A percentile compares a stretch with the other conserved stretches of the same genome.
phyloP scores from a whole-genome alignment of 2,329 filamentous ascomycete species.

The Westerdykella sp. region DNA sequence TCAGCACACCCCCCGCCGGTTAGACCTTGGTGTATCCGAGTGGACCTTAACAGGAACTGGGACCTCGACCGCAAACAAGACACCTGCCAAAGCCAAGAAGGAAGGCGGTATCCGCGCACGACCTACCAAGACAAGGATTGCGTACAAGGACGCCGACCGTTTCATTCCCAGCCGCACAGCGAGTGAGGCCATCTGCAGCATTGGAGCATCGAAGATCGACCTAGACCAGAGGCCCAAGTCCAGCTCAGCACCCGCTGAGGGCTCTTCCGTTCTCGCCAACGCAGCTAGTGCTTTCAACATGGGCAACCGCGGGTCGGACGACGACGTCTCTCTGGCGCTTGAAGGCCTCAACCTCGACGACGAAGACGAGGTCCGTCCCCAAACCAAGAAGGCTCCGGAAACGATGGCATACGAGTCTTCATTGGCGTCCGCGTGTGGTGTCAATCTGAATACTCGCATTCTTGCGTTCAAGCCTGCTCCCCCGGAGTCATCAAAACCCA shows the following conservation, averaged over 20 bases:
- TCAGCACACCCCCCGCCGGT: conserved; percentile 68
- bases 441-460: conserved; percentile 89
- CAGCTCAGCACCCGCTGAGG: conserved; percentile 60
- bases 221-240: conserved; percentile 56
- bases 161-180: conserved; percentile 93
- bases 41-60: conserved; percentile 86
- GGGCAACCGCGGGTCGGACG: conserved; percentile 55
- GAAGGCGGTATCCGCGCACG: conserved; percentile 27
- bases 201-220: conserved; percentile 77
- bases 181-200: conserved; percentile 80
- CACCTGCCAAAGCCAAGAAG: conserved; percentile 37
- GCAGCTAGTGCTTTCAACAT: conserved; percentile 63
- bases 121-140: conserved; percentile 35
- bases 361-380: conserved; percentile 55
- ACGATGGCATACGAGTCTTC: conserved; percentile 88
- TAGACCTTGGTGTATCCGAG: conserved; percentile 89
- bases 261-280: conserved; percentile 68
- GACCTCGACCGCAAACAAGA: conserved; percentile 45
- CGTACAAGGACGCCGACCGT: conserved; percentile 70
- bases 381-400: conserved; percentile 77
- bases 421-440: conserved; percentile 82
- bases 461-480: conserved; percentile 96
- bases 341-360: conserved; percentile 74
- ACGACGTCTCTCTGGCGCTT: conserved; percentile 69
- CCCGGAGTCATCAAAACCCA: conserved; percentile 97